A percentile compares a stretch with the other conserved stretches of the same genome.
Evolutionary conservation across 345 rosid species (phyloP).

Genomic region (Rhizophora mangle): DNA sequence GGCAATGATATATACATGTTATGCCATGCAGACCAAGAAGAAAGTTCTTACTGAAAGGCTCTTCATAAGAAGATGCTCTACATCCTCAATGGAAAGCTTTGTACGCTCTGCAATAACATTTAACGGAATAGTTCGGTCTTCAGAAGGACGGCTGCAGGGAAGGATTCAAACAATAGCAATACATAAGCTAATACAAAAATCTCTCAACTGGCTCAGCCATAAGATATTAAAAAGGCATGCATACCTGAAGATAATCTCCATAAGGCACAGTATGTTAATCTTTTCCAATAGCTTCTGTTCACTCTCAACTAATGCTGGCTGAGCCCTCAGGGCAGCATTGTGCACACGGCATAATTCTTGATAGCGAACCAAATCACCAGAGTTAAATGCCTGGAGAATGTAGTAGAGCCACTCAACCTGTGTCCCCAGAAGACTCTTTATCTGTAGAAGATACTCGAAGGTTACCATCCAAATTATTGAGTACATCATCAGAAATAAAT

Average conservation of each 20-base stretch:
- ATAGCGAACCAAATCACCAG: slow-evolving; percentile 82
- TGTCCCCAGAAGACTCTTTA: slow-evolving; percentile 84
- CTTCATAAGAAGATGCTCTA: slow-evolving; percentile 98
- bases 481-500: not conserved
- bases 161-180: slow-evolving; percentile 17
- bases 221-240: too few species aligned
- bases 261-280: too few species aligned
- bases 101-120: slow-evolving; percentile 85
- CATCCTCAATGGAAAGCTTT: slow-evolving; percentile 78
- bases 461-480: slow-evolving; percentile 8
- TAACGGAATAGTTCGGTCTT: slow-evolving; percentile 92
- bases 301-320: too few species aligned
- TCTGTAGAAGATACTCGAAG: slow-evolving; percentile 41
- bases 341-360: slow-evolving; percentile 88
- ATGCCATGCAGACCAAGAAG: too few species aligned
- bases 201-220: not conserved
- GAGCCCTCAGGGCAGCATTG: slow-evolving; percentile 29
- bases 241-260: slow-evolving; percentile 15
- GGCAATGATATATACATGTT: too few species aligned
- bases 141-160: slow-evolving; percentile 83
- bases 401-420: slow-evolving; percentile 94
- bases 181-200: not conserved
- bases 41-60: slow-evolving; percentile 78
- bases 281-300: too few species aligned
- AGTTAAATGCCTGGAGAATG: slow-evolving; percentile 88